phyloP scores from a whole-genome alignment of 2,329 filamentous ascomycete genomes.

The Sodiomyces alkalinus region DNA sequence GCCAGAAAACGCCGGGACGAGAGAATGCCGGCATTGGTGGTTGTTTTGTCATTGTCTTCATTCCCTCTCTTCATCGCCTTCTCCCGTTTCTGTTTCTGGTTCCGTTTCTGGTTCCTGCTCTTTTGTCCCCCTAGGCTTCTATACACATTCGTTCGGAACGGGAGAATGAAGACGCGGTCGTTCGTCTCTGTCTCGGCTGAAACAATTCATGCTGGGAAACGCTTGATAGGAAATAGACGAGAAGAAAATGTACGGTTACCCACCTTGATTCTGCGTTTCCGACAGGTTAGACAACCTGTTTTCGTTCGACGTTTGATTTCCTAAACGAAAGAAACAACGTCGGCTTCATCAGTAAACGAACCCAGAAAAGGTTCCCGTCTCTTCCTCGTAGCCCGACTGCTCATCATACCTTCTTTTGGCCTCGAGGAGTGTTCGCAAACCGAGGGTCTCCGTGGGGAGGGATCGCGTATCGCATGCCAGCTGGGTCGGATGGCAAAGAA shows the following conservation, averaged over 20 bases:
- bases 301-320: constrained; percentile 49
- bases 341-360: constrained; percentile 2
- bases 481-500: constrained; percentile 5
- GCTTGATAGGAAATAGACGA: constrained; percentile 1
- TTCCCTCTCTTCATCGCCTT: too few relatives aligned
- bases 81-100: too few relatives aligned
- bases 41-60: too few relatives aligned
- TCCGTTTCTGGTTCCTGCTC: too few relatives aligned
- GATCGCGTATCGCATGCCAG: constrained; percentile 28
- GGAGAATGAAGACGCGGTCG: too few relatives aligned
- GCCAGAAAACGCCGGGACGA: constrained; percentile 8
- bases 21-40: too few relatives aligned
- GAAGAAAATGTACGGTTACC: constrained; percentile 13
- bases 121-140: too few relatives aligned
- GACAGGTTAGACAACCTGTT: constrained; percentile 47
- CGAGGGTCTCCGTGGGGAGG: constrained; percentile 30
- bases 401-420: constrained; percentile 41
- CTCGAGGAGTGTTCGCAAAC: constrained; percentile 26
- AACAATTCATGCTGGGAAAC: too few relatives aligned
- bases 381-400: too few relatives aligned
- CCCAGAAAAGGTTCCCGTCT: too few relatives aligned
- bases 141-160: too few relatives aligned
- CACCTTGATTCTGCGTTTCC: constrained; percentile 48
- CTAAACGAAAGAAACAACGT: constrained; percentile 16
- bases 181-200: too few relatives aligned